Conservation (phyloP, 192 early-diverging fungal genomes). For the Backusella westeae region DNA sequence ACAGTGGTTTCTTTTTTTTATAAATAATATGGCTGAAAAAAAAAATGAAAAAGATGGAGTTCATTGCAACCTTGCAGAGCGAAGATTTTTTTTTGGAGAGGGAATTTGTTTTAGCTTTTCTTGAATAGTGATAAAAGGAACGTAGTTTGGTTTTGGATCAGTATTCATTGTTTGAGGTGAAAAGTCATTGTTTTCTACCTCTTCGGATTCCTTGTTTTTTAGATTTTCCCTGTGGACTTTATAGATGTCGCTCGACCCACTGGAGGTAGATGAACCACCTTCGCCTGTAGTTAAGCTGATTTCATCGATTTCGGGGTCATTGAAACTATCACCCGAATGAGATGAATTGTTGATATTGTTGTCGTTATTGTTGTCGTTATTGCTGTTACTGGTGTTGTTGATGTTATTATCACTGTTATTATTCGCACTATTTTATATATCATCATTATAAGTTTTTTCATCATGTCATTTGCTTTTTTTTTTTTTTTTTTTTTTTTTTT, state of each 20-base stretch:
- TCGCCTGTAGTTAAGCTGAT: not conserved
- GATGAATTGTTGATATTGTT: not conserved
- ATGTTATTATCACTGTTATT: not conserved
- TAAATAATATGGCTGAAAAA: not conserved
- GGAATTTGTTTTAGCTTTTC: not conserved
- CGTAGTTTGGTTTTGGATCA: not conserved
- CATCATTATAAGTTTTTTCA: too few relatives aligned
- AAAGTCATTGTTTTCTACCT: not conserved
- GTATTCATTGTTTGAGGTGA: not conserved
- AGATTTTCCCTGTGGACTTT: not conserved
- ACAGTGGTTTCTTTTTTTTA: not conserved
- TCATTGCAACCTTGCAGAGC: not conserved
- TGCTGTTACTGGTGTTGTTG: not conserved
- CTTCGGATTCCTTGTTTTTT: not conserved
- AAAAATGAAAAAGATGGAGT: not conserved
- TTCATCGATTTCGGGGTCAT: not conserved
- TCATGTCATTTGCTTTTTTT: too few relatives aligned
- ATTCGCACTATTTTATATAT: not conserved
- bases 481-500: not conserved
- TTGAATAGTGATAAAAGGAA: not conserved
- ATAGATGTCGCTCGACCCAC: constrained; percentile 5
- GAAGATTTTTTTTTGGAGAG: not conserved
- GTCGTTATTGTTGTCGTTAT: not conserved
- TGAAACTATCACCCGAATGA: not conserved
- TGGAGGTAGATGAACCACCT: not conserved